These are phyloP conservation scores for Aphanoascus verrucosus DNA, from an alignment of 2,329 filamentous ascomycete species.

Conservation along the genomic window DNA sequence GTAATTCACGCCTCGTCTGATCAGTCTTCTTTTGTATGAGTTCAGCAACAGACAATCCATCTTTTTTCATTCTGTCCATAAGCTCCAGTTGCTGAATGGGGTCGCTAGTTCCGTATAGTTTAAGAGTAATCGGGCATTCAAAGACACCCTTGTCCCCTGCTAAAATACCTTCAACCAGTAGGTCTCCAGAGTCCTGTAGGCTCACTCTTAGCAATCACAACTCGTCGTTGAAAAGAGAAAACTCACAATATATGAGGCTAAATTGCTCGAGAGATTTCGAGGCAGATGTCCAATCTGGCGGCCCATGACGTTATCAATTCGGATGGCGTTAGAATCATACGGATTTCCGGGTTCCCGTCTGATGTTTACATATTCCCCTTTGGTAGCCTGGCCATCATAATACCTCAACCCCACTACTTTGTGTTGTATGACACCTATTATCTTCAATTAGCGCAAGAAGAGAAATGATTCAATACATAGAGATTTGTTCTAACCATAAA, in stretches of 20 bases:
- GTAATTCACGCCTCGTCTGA: constrained; percentile 46
- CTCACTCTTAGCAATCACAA: background rate
- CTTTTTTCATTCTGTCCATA: constrained; percentile 51
- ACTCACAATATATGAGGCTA: constrained; percentile 60
- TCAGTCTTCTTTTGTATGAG: constrained; percentile 46
- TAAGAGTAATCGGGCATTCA: constrained; percentile 62
- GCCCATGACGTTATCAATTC: constrained; percentile 64
- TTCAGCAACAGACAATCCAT: constrained; percentile 49
- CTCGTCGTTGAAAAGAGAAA: background rate
- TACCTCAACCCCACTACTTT: constrained; percentile 54
- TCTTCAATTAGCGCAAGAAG: background rate
- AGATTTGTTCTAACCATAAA: constrained; percentile 31
- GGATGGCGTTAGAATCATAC: constrained; percentile 67
- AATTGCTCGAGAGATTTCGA: constrained; percentile 53
- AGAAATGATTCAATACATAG: constrained; percentile 19
- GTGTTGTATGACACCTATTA: constrained; percentile 31
- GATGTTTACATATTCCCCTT: constrained; percentile 53
- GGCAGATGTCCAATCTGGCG: constrained; percentile 71
- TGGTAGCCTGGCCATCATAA: constrained; percentile 52
- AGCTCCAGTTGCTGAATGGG: constrained; percentile 43
- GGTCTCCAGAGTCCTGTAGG: constrained; percentile 42
- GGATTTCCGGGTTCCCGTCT: constrained; percentile 56
- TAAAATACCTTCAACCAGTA: constrained; percentile 59
- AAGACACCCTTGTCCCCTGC: constrained; percentile 55
- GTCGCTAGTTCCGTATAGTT: constrained; percentile 57